Percentiles rank a stretch among this genome's conserved stretches.
These are phyloP conservation scores for Ampelocalamus luodianensis DNA, from an alignment of 176 grass and related monocot genomes.

Conservation along the genomic window DNA sequence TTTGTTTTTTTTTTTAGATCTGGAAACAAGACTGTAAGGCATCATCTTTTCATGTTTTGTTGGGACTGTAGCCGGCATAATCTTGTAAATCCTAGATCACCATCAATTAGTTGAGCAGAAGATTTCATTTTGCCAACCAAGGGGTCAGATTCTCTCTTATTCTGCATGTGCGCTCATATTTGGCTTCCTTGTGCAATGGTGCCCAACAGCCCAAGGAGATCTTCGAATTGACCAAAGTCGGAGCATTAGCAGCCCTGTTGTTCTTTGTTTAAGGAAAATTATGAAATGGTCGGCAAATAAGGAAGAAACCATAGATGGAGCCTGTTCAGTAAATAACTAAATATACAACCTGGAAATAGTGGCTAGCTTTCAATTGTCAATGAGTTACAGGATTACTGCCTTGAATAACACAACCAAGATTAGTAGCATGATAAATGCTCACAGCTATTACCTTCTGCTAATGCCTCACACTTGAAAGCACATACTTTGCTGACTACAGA, in stretches of 20 bases:
- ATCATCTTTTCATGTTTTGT: conserved; percentile 18
- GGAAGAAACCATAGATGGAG: background rate
- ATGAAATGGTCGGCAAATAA: background rate
- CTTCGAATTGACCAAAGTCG: conserved; percentile 44
- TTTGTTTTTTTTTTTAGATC: background rate
- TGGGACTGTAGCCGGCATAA: conserved; percentile 20
- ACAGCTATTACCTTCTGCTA: background rate
- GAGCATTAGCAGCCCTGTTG: conserved; percentile 6
- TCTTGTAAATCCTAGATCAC: conserved; percentile 15
- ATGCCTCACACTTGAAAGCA: background rate
- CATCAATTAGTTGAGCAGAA: background rate
- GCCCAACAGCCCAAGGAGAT: conserved; percentile 1
- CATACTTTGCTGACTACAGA: background rate
- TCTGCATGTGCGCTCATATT: background rate
- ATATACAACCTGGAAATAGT: background rate
- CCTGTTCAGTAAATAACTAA: background rate
- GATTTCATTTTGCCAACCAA: conserved; percentile 9
- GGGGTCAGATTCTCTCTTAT: conserved; percentile 29
- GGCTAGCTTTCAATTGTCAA: background rate
- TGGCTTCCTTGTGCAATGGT: background rate
- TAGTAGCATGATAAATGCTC: background rate
- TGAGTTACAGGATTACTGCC: background rate
- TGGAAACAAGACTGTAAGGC: background rate
- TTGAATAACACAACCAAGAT: background rate
- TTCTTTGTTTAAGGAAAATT: conserved; percentile 33